phyloP scores from a whole-genome alignment of 768 basidiomycete species.

The Dacryopinax spathularia region DNA sequence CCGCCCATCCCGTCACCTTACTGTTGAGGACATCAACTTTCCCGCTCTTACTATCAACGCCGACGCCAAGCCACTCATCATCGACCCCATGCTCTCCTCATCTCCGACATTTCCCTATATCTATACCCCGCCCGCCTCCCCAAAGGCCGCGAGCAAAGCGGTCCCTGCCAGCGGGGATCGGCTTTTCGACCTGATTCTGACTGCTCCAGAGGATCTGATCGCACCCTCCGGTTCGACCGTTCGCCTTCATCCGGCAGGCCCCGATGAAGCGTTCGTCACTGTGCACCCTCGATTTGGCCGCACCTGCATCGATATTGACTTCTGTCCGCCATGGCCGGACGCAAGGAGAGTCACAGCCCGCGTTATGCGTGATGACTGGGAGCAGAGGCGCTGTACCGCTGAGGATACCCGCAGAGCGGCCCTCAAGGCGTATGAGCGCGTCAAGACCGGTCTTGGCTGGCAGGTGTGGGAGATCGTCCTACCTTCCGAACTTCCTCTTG shows the following conservation, averaged over 20 bases:
- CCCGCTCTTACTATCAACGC: neutral
- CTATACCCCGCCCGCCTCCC: neutral
- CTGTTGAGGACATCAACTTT: slow-evolving; percentile 2
- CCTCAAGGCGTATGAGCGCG: neutral
- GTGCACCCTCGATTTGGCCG: neutral
- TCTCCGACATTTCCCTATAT: neutral
- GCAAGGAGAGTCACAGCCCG: neutral
- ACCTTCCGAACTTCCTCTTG: neutral
- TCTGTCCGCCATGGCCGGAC: neutral
- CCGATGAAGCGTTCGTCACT: neutral
- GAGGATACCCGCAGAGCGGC: slow-evolving; percentile 1
- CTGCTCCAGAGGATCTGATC: neutral
- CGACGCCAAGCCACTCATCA: neutral
- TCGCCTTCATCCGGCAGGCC: neutral
- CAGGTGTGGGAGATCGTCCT: neutral
- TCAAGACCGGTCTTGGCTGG: slow-evolving; percentile 2
- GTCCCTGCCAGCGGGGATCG: neutral
- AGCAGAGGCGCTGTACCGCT: neutral
- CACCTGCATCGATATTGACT: neutral
- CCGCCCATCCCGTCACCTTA: neutral
- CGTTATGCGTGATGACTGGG: neutral
- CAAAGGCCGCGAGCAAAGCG: neutral
- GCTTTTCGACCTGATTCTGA: neutral
- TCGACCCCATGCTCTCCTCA: neutral
- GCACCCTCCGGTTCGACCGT: neutral